Base-by-base conservation (phyloP, 768 basidiomycete genomes). In the Pluteus cervinus region DNA sequence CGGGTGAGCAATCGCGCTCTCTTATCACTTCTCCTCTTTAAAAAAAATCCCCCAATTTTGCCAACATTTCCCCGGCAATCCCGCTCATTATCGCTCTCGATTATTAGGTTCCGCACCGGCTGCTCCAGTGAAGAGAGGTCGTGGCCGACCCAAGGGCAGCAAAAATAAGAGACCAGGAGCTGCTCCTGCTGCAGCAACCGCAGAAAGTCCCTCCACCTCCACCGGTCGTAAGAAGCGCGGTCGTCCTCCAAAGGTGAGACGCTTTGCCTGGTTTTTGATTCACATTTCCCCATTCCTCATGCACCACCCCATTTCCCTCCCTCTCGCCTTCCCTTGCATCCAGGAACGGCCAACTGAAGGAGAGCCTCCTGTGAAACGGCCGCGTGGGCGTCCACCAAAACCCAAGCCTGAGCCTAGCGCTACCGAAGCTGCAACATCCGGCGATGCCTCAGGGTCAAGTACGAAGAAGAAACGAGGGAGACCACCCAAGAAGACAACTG, bases 131-230 rank as follows among this genome's bases (percentile, higher is more conserved):
- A 92, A 89, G 67, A 80, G 90, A 52, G 79, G 86, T 53, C 75
- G 91, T 32, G 91, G 91, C 37, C 79, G 91, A 47, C 91, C 91
- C 43, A 88, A 82, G 59, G 90, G 90, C 50, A 87, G 85, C 61
- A 92, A 86, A 66, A 75, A 79, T 60, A 70, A 78, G 66, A 73
- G 71, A 45, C 41, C 54, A 25, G n/a, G 34, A 7, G 47, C 53
- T 43, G 52, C 54, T 31, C 41, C 59, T 6, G 49, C 61, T 20
- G 44, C 60, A 11, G 39, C 62, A 32, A 51, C 61, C 30, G 47
- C 62, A 15, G 56, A 60, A 24, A 52, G 57, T 36, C 52, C 69
- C 5, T 48, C 68, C 9, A 46, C 63, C 15, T 53, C 67, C 11
- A 40, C 58, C 10, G 41, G 54, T 28, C 66, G 62, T 32, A 67